phyloP scores from a whole-genome alignment of 208 protist species.

The Trypanosomatidae sp. region DNA sequence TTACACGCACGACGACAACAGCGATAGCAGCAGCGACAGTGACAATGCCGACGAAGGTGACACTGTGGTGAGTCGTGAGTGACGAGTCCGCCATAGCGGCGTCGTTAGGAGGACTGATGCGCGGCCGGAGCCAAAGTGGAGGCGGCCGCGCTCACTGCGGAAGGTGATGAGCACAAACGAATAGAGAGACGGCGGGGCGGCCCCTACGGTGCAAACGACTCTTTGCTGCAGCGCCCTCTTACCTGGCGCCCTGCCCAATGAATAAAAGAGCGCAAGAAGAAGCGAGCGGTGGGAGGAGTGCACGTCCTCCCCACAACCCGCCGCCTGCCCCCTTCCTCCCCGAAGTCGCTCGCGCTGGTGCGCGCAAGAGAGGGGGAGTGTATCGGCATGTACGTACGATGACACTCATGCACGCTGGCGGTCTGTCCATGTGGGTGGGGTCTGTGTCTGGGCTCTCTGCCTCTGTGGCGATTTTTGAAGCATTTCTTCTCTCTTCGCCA shows the following conservation, averaged over 20 bases:
- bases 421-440: neutral
- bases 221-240: neutral
- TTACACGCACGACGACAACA: slow-evolving; percentile 1
- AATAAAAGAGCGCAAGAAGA: too few species aligned
- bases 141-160: neutral
- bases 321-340: too few species aligned
- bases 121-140: neutral
- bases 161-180: neutral
- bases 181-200: neutral
- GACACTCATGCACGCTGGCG: neutral
- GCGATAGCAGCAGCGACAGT: neutral
- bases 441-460: neutral
- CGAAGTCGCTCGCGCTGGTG: neutral
- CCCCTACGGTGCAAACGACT: neutral
- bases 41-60: neutral
- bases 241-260: too few species aligned
- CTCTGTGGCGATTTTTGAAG: neutral
- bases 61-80: neutral
- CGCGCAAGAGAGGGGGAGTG: too few species aligned
- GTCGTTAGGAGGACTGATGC: neutral
- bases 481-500: neutral
- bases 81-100: neutral
- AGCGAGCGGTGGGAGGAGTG: too few species aligned
- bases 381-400: too few species aligned
- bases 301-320: too few species aligned